Evolutionary conservation across 1,284 basidiomycete species (phyloP).

Genomic region (Paramarasmius palmivorus): DNA sequence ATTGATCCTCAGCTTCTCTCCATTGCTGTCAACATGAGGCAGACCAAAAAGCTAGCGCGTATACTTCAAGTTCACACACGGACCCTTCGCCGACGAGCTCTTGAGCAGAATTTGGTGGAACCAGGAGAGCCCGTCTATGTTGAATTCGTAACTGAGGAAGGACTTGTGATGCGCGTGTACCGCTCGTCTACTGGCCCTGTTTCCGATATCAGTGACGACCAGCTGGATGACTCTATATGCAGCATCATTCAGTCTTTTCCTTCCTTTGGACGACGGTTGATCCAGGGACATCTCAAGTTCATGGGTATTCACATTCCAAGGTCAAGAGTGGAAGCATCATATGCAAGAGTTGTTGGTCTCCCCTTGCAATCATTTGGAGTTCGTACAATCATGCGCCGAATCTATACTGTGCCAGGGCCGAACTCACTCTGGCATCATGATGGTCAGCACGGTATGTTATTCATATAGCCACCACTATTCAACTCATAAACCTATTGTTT

Average conservation of each 20-base stretch:
- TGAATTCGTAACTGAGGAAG: neutral
- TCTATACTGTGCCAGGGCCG: neutral
- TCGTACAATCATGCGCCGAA: neutral
- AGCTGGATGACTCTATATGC: neutral
- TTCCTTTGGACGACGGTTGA: neutral
- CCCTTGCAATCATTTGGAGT: neutral
- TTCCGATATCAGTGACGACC: neutral
- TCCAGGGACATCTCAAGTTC: neutral
- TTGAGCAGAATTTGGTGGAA: neutral
- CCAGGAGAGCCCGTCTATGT: neutral
- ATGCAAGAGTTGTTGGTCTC: neutral
- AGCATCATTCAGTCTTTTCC: neutral
- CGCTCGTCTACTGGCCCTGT: neutral
- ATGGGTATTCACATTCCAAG: neutral
- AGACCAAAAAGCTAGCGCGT: neutral
- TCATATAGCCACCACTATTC: too few species aligned
- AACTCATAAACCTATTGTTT: too few species aligned
- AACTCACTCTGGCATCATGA: constrained; percentile 21
- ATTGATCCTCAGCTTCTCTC: neutral
- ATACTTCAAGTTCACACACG: neutral
- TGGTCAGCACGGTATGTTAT: constrained; percentile 33
- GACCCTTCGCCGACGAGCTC: neutral
- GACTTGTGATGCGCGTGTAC: neutral
- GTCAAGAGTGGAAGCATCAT: neutral
- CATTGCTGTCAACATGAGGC: neutral